Evolutionary conservation across 805 yeast genomes (phyloP).

Genomic region (Wickerhamomyces canadensis): DNA sequence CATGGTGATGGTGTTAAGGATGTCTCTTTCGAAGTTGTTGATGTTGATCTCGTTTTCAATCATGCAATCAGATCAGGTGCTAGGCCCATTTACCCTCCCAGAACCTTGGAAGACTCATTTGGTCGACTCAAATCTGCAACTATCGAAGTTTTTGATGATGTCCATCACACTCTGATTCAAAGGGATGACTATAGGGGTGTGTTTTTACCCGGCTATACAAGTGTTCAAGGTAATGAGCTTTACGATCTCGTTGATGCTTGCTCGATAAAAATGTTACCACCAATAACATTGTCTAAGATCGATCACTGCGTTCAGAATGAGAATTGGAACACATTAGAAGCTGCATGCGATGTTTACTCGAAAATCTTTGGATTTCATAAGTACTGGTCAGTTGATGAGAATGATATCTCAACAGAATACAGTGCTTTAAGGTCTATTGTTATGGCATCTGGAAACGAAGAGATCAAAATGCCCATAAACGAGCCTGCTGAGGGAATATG

Average conservation of each 20-base stretch:
- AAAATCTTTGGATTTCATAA: slow-evolving; percentile 65
- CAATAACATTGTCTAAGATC: slow-evolving; percentile 38
- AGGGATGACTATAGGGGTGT: slow-evolving; percentile 28
- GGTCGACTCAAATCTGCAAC: slow-evolving; percentile 53
- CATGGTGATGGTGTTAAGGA: slow-evolving; percentile 87
- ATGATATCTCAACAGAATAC: slow-evolving; percentile 61
- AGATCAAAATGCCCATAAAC: slow-evolving; percentile 74
- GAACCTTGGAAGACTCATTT: slow-evolving; percentile 31
- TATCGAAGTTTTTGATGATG: slow-evolving; percentile 52
- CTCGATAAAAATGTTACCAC: slow-evolving; percentile 22
- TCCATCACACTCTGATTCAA: slow-evolving; percentile 65
- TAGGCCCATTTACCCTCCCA: slow-evolving; percentile 26
- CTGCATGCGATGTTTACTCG: slow-evolving; percentile 55
- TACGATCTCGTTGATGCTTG: slow-evolving; percentile 5
- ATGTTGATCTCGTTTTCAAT: slow-evolving; percentile 39
- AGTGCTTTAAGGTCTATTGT: slow-evolving; percentile 72
- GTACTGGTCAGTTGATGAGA: slow-evolving; percentile 84
- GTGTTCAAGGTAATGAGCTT: slow-evolving; percentile 1
- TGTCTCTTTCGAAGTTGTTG: slow-evolving; percentile 57
- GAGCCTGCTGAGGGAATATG: slow-evolving; percentile 71
- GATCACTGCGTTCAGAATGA: slow-evolving; percentile 84
- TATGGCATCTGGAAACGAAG: slow-evolving; percentile 63
- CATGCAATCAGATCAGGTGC: slow-evolving; percentile 54
- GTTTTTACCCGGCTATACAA: slow-evolving; percentile 47
- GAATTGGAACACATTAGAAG: slow-evolving; percentile 60